Evolutionary conservation across 2,329 filamentous ascomycete species (phyloP).

Genomic region (Verticillium isaacii): DNA sequence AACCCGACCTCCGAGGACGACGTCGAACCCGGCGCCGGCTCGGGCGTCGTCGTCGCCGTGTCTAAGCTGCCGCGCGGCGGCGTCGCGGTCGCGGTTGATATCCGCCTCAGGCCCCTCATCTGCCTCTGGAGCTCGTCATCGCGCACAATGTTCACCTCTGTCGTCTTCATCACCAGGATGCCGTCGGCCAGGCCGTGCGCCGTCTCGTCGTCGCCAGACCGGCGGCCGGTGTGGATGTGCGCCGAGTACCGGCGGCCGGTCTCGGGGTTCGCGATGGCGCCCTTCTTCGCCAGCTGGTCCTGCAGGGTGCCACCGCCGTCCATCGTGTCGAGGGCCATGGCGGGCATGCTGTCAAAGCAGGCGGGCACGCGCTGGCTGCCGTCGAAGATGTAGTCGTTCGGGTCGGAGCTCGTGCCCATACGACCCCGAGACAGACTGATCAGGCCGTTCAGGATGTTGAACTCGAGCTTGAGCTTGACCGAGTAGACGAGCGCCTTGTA

Average conservation of each 20-base stretch:
- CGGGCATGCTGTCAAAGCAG: not conserved
- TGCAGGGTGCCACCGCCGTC: not conserved
- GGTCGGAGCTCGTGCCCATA: not conserved
- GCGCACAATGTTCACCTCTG: not conserved
- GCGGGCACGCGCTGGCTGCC: conserved; percentile 1
- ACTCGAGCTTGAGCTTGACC: conserved; percentile 31
- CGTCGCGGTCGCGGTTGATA: not conserved
- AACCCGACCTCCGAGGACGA: not conserved
- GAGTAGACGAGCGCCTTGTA: conserved; percentile 22
- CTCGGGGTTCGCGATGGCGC: not conserved
- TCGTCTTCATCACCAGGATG: conserved; percentile 2
- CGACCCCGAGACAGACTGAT: conserved; percentile 20
- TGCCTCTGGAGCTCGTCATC: conserved; percentile 1
- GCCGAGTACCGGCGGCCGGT: not conserved
- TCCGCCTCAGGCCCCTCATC: not conserved
- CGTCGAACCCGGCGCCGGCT: not conserved
- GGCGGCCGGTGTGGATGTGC: not conserved
- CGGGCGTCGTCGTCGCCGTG: not conserved
- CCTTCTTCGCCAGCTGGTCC: not conserved
- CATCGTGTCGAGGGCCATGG: not conserved
- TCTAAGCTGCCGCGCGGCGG: not conserved
- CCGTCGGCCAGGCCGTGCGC: not conserved
- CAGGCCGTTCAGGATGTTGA: conserved; percentile 27
- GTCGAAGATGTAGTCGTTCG: conserved; percentile 1
- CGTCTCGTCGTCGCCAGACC: not conserved